Conservation (phyloP, 306 rosid genomes). For the peach (Prunus persica) region DNA sequence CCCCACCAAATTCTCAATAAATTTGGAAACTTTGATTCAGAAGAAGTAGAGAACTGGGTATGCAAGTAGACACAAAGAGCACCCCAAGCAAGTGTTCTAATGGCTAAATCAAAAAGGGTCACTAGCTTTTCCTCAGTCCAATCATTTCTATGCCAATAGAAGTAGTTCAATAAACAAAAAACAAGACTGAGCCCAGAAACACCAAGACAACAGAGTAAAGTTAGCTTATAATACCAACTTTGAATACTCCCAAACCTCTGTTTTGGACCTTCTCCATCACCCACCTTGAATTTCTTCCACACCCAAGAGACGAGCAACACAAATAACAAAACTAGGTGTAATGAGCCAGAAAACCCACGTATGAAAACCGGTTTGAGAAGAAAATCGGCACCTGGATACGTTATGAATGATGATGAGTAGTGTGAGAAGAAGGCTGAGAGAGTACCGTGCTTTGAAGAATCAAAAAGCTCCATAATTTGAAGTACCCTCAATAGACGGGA, state of each 20-base stretch:
- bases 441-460: slow-evolving; percentile 10
- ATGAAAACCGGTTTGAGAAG: slow-evolving; percentile 40
- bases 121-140: slow-evolving; percentile 39
- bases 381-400: slow-evolving; percentile 28
- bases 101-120: slow-evolving; percentile 41
- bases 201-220: slow-evolving; percentile 22
- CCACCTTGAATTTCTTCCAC: slow-evolving; percentile 31
- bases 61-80: slow-evolving; percentile 39
- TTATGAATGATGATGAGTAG: background rate
- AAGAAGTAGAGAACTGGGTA: slow-evolving; percentile 13
- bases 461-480: slow-evolving; percentile 24
- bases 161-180: slow-evolving; percentile 45
- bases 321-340: slow-evolving; percentile 40
- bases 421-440: slow-evolving; percentile 20
- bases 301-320: slow-evolving; percentile 38
- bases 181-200: slow-evolving; percentile 37
- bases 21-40: slow-evolving; percentile 21
- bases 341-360: slow-evolving; percentile 43
- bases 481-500: too few relatives aligned
- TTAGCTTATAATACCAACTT: slow-evolving; percentile 22
- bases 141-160: slow-evolving; percentile 35
- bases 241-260: slow-evolving; percentile 13
- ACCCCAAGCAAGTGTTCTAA: slow-evolving; percentile 49
- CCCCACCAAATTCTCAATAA: slow-evolving; percentile 57
- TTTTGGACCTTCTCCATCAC: slow-evolving; percentile 21